A percentile compares a stretch with the other conserved stretches of the same genome.
Conservation (phyloP, 768 basidiomycete species). For the Strobilomyces dryophilus region DNA sequence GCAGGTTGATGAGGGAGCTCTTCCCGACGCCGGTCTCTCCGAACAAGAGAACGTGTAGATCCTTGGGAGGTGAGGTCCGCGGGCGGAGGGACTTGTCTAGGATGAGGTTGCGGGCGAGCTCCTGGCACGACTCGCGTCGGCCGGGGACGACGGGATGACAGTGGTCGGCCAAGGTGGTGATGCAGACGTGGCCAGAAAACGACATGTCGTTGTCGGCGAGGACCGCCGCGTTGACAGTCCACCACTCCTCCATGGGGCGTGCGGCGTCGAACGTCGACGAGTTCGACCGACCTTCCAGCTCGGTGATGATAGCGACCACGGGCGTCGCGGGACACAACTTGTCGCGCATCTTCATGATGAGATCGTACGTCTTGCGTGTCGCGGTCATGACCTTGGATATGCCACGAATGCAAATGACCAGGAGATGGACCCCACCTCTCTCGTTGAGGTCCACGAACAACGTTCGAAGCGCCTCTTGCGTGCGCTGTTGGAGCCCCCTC, state of each 20-base stretch:
- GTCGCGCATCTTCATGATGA: slow-evolving; percentile 14
- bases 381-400: slow-evolving; percentile 11
- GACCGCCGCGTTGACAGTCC: slow-evolving; percentile 26
- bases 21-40: no score
- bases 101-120: slow-evolving; percentile 18
- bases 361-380: slow-evolving; percentile 18
- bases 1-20: slow-evolving; percentile 28
- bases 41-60: slow-evolving; percentile 36
- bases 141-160: slow-evolving; percentile 19
- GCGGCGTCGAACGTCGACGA: neutral
- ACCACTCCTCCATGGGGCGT: slow-evolving; percentile 37
- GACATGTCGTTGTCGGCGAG: slow-evolving; percentile 29
- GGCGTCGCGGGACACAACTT: slow-evolving; percentile 14
- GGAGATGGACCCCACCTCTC: slow-evolving; percentile 21
- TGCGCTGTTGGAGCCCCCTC: slow-evolving; percentile 12
- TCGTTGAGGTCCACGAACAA: slow-evolving; percentile 21
- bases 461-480: slow-evolving; percentile 18
- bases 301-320: slow-evolving; percentile 30
- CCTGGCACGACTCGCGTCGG: slow-evolving; percentile 18
- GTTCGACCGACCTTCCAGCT: slow-evolving; percentile 26
- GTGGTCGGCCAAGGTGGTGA: slow-evolving; percentile 30
- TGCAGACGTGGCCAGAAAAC: slow-evolving; percentile 35
- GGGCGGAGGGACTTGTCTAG: slow-evolving; percentile 12
- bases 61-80: slow-evolving; percentile 15
- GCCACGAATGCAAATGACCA: slow-evolving; percentile 27